Percentiles rank a stretch among this genome's conserved stretches.
These are phyloP conservation scores for Aspergillus sclerotialis DNA, from an alignment of 2,329 filamentous ascomycete species.

Conservation along the genomic window DNA sequence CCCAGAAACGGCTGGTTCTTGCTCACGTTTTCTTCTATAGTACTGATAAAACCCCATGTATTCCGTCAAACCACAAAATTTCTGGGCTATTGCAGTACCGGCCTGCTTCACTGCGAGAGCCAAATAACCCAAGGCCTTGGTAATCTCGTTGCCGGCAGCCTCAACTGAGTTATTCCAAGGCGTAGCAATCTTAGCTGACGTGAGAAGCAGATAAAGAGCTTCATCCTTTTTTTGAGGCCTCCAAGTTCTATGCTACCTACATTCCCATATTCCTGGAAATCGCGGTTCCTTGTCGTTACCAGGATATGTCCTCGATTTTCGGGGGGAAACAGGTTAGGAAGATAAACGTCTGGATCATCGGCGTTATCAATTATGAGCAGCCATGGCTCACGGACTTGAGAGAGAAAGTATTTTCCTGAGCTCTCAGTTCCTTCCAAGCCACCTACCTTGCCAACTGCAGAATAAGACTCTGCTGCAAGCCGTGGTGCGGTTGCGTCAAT, in stretches of 20 bases:
- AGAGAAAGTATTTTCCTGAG: slow-evolving; percentile 20
- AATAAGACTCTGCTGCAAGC: slow-evolving; percentile 11
- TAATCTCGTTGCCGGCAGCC: slow-evolving; percentile 6
- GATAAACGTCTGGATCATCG: slow-evolving; percentile 29
- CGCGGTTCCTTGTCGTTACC: slow-evolving; percentile 32
- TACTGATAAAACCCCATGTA: slow-evolving; percentile 14
- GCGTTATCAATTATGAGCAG: slow-evolving; percentile 38
- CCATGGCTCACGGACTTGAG: slow-evolving; percentile 16
- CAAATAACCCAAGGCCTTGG: slow-evolving; percentile 14
- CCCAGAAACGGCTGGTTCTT: neutral
- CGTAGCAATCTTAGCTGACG: slow-evolving; percentile 6
- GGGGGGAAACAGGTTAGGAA: slow-evolving; percentile 24
- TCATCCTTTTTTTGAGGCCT: slow-evolving; percentile 14
- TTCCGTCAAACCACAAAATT: slow-evolving; percentile 15
- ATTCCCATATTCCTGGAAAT: slow-evolving; percentile 20
- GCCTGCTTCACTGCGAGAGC: slow-evolving; percentile 21
- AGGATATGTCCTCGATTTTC: slow-evolving; percentile 28
- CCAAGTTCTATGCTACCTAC: slow-evolving; percentile 15
- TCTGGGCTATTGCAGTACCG: slow-evolving; percentile 13
- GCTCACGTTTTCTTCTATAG: neutral
- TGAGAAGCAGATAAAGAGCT: slow-evolving; percentile 16
- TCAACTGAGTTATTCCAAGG: slow-evolving; percentile 3
- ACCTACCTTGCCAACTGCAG: slow-evolving; percentile 18
- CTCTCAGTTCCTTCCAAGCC: slow-evolving; percentile 19
- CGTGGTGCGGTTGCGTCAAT: slow-evolving; percentile 2